Evolutionary conservation across 257 asterid genomes (phyloP).

Genomic region (Solanum ossicruentum): DNA sequence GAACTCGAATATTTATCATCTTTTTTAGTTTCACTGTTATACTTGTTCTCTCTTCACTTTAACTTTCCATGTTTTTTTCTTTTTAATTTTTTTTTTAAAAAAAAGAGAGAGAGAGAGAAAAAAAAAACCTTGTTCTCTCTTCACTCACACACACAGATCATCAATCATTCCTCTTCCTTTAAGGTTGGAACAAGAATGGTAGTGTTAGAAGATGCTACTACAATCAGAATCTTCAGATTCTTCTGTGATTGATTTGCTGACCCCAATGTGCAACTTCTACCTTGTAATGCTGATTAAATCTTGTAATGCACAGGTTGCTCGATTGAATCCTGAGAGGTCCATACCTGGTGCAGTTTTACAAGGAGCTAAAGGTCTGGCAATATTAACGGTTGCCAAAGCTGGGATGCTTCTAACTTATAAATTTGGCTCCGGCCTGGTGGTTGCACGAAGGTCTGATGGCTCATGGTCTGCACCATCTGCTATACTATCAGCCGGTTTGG

Average conservation of each 20-base stretch:
- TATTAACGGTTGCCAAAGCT: slow-evolving; percentile 87
- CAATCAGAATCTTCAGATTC: not conserved
- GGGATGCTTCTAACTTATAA: slow-evolving; percentile 77
- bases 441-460: slow-evolving; percentile 86
- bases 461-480: slow-evolving; percentile 99
- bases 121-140: not conserved
- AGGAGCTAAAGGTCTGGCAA: slow-evolving; percentile 95
- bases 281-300: not conserved
- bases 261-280: not conserved
- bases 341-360: slow-evolving; percentile 75
- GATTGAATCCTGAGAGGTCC: slow-evolving; percentile 91
- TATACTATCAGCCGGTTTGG: slow-evolving; percentile 78
- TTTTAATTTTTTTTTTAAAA: no score
- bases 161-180: not conserved
- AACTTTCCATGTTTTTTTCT: no score
- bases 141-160: not conserved
- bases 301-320: slow-evolving; percentile 51
- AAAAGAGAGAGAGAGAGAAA: no score
- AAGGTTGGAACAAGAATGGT: not conserved
- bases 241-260: not conserved
- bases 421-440: slow-evolving; percentile 91
- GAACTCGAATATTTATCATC: not conserved
- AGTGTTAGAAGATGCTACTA: not conserved
- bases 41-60: not conserved
- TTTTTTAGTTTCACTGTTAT: not conserved